A percentile compares a stretch with the other conserved stretches of the same genome.
Conservation (phyloP, 306 rosid species). For the Castanopsis chinensis region DNA sequence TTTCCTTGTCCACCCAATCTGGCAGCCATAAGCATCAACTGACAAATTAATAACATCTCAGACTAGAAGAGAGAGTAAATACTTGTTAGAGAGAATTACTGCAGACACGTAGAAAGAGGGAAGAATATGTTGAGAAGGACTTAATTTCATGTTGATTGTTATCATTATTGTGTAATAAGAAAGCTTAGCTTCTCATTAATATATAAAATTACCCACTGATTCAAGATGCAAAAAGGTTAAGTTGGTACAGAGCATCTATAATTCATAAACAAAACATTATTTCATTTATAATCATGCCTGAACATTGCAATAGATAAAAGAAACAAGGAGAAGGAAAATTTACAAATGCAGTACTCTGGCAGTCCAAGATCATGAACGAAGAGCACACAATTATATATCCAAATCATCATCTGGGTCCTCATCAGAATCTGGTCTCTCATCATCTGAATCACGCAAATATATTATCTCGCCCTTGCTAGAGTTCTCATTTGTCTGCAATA, state of each 20-base stretch:
- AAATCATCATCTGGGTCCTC: slow-evolving; percentile 98
- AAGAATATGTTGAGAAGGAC: not conserved
- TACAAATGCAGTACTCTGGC: not conserved
- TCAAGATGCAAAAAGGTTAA: not conserved
- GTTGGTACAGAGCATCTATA: not conserved
- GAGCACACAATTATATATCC: slow-evolving; percentile 51
- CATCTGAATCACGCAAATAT: slow-evolving; percentile 90
- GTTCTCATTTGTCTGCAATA: slow-evolving; percentile 32
- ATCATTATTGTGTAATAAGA: not conserved
- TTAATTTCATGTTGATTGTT: not conserved
- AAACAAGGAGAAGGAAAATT: not conserved
- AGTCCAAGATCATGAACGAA: not conserved
- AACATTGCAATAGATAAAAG: not conserved
- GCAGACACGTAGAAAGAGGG: not conserved
- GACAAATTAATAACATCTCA: not conserved
- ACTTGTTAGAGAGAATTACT: not conserved
- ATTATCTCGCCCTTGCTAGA: slow-evolving; percentile 80
- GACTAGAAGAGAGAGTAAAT: not conserved
- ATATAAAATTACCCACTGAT: not conserved
- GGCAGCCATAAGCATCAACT: not conserved
- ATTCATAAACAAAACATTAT: not conserved
- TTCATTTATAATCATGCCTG: not conserved
- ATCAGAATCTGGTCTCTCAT: slow-evolving; percentile 97
- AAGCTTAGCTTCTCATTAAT: not conserved
- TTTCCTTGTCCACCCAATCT: not conserved